Conservation (phyloP, 306 rosid genomes). For the Casuarina glauca region DNA sequence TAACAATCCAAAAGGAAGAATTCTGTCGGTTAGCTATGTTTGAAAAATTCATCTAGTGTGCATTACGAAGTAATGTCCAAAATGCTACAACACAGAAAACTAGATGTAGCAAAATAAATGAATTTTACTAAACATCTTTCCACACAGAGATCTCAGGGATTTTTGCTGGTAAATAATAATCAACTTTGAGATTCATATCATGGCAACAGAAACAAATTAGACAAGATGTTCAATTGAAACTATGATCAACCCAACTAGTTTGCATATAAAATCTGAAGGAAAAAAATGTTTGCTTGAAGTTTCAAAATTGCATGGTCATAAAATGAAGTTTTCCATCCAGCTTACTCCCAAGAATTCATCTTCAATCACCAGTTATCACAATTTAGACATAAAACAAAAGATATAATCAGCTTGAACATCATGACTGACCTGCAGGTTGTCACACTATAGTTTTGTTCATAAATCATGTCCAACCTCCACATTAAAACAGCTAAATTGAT, state of each 20-base stretch:
- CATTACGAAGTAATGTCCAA: neutral
- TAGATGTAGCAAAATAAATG: neutral
- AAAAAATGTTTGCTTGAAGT: neutral
- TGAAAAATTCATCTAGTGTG: neutral
- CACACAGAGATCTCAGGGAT: neutral
- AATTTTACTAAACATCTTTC: neutral
- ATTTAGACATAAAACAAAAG: too few relatives aligned
- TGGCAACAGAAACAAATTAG: too few relatives aligned
- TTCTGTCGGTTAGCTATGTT: neutral
- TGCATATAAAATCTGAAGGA: neutral
- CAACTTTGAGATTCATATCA: too few relatives aligned
- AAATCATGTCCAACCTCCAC: neutral
- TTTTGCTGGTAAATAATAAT: neutral
- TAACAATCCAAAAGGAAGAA: constrained; percentile 18
- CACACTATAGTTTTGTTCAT: neutral
- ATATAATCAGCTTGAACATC: neutral
- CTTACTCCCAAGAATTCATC: neutral
- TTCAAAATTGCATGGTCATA: neutral
- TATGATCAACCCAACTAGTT: neutral
- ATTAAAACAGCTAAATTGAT: neutral
- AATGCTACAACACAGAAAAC: constrained; percentile 3
- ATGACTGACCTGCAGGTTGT: neutral
- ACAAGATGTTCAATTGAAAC: neutral
- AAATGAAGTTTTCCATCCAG: neutral
- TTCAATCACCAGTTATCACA: neutral